Evolutionary conservation across 305 asterid species (phyloP).

Genomic region (Fraxinus paxiana): DNA sequence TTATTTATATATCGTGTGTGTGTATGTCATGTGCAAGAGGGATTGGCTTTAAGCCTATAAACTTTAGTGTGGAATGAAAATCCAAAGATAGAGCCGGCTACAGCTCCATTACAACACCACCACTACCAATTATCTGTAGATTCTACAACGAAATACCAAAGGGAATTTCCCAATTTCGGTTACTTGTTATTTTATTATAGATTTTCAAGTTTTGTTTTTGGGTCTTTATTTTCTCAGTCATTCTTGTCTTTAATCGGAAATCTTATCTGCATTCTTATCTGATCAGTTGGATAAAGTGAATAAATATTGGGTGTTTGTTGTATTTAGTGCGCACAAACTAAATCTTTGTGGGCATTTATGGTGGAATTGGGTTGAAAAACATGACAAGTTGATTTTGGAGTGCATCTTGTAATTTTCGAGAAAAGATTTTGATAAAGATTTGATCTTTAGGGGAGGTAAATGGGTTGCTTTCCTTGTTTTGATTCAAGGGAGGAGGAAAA

Average conservation of each 20-base stretch:
- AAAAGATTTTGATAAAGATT: conserved; percentile 29
- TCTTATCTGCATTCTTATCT: conserved; percentile 11
- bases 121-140: conserved; percentile 29
- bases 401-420: conserved; percentile 31
- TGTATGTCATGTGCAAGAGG: conserved; percentile 1
- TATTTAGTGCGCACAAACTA: conserved; percentile 25
- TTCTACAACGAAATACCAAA: conserved; percentile 22
- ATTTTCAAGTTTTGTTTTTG: conserved; percentile 7
- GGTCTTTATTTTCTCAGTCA: conserved; percentile 9
- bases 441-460: conserved; percentile 41
- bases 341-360: conserved; percentile 23
- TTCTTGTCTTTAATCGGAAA: conserved; percentile 7
- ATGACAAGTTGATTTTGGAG: conserved; percentile 28
- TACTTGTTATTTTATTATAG: conserved; percentile 10
- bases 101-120: conserved; percentile 42
- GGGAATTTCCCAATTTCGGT: conserved; percentile 10
- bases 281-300: conserved; percentile 21
- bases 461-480: conserved; percentile 97
- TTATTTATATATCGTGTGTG: conserved; percentile 17
- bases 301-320: conserved; percentile 25
- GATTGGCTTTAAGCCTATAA: conserved; percentile 23
- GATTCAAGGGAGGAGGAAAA: conserved; percentile 76
- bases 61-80: conserved; percentile 29
- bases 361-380: conserved; percentile 31
- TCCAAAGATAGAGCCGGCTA: conserved; percentile 67